Base-by-base conservation (phyloP, 108 stramenopile species). In the Ochromonas danica region DNA sequence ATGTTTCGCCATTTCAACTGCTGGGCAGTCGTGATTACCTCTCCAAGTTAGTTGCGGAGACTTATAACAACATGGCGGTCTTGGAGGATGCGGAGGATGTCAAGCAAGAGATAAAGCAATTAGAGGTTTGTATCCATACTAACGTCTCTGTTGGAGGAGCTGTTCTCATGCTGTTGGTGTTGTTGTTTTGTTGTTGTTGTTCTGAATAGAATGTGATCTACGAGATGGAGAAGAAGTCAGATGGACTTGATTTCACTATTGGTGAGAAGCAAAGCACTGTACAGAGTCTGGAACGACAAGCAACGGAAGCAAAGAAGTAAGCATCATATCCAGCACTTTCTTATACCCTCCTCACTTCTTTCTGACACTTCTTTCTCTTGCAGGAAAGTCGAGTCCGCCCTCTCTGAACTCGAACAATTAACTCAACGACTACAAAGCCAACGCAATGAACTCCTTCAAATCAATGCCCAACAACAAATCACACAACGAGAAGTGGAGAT, bases 41-140 rank as follows among this genome's bases (percentile, higher is more conserved):
- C 3, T 22, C 63, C 33, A 67, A 67, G 25, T 10, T 67, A 10
- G 63, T 67, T 25, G 63, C 63, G 3, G 63, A 67, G 6, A 67
- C 63, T 35, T 25, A 67, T 10, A 25, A 6, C 25, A 25, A 25
- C 6, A 14, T 67, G 31, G 6, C 31, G 31, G 63, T 10, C 10
- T 14, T 67, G 30, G 63, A 67, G 25, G 30, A 67, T 14, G 17
- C 63, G 63, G 31, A 28, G 31, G 35, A 3, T 6, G 6, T 35
- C 10, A 28, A 36, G 35, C 33, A 67, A 28, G 63, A 67, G 10
- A 67, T 67, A 3, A 67, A 67, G 10, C 63, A 67, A 10, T 36
- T 67, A 3, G 63, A 67, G 31, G 63, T 67, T 17, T 17, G 51
- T 57, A 22, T n/a, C n/a, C n/a, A n/a, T n/a, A n/a, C n/a, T n/a